Evolutionary conservation across 139 green algal species (phyloP).

Genomic region (Spirogloea muscicola): DNA sequence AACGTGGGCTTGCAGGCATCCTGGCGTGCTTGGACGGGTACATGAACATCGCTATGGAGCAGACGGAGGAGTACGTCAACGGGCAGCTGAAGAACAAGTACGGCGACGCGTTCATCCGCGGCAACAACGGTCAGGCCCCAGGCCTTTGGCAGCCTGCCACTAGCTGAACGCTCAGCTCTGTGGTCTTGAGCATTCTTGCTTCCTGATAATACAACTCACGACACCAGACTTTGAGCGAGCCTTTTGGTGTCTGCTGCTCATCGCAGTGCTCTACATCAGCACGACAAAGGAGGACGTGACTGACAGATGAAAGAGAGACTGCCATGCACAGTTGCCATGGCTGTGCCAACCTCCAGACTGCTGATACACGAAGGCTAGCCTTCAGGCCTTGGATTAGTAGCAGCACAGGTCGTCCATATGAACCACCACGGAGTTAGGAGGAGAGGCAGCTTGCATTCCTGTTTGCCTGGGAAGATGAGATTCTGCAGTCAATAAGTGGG

Average conservation of each 20-base stretch:
- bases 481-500: too few relatives aligned
- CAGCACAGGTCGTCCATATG: too few relatives aligned
- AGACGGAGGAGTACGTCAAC: slow-evolving; percentile 99
- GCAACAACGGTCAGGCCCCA: slow-evolving; percentile 83
- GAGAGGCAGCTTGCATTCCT: too few relatives aligned
- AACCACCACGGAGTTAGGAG: too few relatives aligned
- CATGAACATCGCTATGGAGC: slow-evolving; percentile 99
- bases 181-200: not conserved
- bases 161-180: not conserved
- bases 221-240: too few relatives aligned
- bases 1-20: slow-evolving; percentile 65
- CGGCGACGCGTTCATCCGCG: slow-evolving; percentile 97
- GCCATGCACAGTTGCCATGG: too few relatives aligned
- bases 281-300: slow-evolving; percentile 5
- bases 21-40: slow-evolving; percentile 97
- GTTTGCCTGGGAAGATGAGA: too few relatives aligned
- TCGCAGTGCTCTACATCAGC: slow-evolving; percentile 11
- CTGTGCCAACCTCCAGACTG: too few relatives aligned
- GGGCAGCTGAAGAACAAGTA: slow-evolving; percentile 99
- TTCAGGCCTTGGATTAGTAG: too few relatives aligned
- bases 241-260: not conserved
- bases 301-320: too few relatives aligned
- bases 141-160: not conserved
- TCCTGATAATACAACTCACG: not conserved
- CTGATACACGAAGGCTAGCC: too few relatives aligned